These are phyloP conservation scores for Pseudofabraea citricarpa DNA, from an alignment of 2,329 filamentous ascomycete genomes.

Conservation along the genomic window DNA sequence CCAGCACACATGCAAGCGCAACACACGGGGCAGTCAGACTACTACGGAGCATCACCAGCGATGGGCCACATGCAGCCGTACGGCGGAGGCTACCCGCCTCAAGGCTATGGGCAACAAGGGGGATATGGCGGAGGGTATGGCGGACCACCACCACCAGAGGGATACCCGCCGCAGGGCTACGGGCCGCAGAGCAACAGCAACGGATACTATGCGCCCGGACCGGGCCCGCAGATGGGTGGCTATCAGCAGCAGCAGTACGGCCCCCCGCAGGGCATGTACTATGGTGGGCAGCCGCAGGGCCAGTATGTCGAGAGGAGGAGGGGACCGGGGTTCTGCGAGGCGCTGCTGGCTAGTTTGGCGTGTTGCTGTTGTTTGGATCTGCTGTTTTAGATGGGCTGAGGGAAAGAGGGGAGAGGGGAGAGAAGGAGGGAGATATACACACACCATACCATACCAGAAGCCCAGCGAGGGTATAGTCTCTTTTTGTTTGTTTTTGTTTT, in stretches of 20 bases:
- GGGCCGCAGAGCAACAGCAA: constrained; percentile 5
- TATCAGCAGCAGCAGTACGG: constrained; percentile 10
- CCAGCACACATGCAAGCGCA: constrained; percentile 14
- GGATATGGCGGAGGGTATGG: too few relatives aligned
- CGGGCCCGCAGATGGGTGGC: constrained; percentile 20
- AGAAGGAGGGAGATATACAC: too few relatives aligned
- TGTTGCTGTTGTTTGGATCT: constrained; percentile 48
- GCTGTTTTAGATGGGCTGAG: constrained; percentile 37
- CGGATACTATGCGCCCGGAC: constrained; percentile 18
- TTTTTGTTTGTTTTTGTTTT: too few relatives aligned
- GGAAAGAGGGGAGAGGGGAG: background rate
- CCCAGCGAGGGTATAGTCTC: too few relatives aligned
- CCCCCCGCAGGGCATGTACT: constrained; percentile 14
- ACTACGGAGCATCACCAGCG: constrained; percentile 14
- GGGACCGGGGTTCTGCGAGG: constrained; percentile 35
- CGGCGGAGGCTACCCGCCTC: constrained; percentile 8
- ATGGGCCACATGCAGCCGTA: constrained; percentile 6
- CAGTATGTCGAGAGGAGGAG: constrained; percentile 32
- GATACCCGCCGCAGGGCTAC: constrained; percentile 8
- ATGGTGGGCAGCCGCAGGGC: constrained; percentile 28
- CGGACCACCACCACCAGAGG: constrained; percentile 1
- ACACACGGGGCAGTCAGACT: constrained; percentile 11
- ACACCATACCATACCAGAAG: too few relatives aligned
- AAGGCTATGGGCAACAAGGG: background rate
- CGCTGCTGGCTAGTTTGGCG: constrained; percentile 37